Percentiles rank a stretch among this genome's conserved stretches.
Evolutionary conservation across 305 asterid species (phyloP).

Genomic region (Fraxinus ornus): DNA sequence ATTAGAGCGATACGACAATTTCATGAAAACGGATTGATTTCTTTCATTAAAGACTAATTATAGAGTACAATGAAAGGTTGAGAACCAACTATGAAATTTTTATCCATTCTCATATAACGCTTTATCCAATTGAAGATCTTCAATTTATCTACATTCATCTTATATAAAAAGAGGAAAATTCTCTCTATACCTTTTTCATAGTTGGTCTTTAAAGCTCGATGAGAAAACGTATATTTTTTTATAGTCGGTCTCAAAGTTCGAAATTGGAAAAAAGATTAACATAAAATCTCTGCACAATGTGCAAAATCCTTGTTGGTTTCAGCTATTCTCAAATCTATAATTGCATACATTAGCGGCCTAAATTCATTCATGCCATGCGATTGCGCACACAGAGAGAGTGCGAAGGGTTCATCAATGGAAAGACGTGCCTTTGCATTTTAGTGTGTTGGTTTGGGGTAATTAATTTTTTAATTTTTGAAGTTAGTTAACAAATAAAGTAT

Average conservation of each 20-base stretch:
- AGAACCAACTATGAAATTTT: neutral
- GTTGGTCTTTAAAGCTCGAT: neutral
- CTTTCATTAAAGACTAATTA: too few species aligned
- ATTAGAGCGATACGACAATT: too few species aligned
- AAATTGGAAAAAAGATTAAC: neutral
- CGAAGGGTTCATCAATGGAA: neutral
- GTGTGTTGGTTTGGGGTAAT: neutral
- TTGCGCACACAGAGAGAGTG: neutral
- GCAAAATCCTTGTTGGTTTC: too few species aligned
- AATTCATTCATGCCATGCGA: neutral
- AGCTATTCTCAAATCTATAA: too few species aligned
- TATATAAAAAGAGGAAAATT: too few species aligned
- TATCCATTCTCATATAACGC: too few species aligned
- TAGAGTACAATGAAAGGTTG: too few species aligned
- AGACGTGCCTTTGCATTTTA: neutral
- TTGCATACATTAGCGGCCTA: neutral
- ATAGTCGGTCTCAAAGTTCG: neutral
- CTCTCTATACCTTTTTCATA: too few species aligned
- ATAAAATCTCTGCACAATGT: too few species aligned
- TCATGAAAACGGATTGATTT: too few species aligned
- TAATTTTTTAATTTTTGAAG: neutral
- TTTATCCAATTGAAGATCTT: neutral
- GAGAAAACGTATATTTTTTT: neutral
- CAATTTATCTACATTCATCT: neutral
- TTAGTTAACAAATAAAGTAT: slow-evolving; percentile 16